phyloP scores from a whole-genome alignment of 345 rosid species.

The Punica granatum region DNA sequence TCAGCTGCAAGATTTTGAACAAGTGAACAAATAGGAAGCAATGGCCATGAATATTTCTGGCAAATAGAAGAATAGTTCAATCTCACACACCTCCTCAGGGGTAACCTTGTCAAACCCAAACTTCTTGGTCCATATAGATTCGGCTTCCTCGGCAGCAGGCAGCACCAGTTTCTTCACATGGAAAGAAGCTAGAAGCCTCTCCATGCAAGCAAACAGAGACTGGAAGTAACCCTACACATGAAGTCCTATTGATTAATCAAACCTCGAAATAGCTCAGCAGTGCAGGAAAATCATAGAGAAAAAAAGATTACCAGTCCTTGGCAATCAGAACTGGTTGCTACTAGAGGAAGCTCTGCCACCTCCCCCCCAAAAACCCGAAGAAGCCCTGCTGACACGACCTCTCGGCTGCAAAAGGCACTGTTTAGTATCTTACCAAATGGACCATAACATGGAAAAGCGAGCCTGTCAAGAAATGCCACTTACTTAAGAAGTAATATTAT shows the following conservation, averaged over 20 bases:
- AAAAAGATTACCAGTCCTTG: conserved; percentile 57
- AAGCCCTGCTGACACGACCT: conserved; percentile 68
- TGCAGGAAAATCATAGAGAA: background rate
- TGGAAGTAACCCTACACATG: conserved; percentile 78
- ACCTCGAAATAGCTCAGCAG: background rate
- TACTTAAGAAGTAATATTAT: conserved; percentile 77
- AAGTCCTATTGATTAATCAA: background rate
- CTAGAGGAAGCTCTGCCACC: conserved; percentile 88
- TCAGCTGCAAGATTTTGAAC: conserved; percentile 22
- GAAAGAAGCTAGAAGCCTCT: conserved; percentile 59
- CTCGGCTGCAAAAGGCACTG: conserved; percentile 46
- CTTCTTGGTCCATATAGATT: conserved; percentile 81
- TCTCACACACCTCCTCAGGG: conserved; percentile 44
- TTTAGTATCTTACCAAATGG: conserved; percentile 5
- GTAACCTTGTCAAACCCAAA: conserved; percentile 63
- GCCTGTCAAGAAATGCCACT: conserved; percentile 17
- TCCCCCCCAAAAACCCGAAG: conserved; percentile 76
- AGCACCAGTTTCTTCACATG: conserved; percentile 62
- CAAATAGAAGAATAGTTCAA: background rate
- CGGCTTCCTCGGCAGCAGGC: conserved; percentile 88
- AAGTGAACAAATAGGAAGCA: background rate
- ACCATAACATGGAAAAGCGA: background rate
- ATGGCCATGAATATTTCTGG: background rate
- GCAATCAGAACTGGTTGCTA: conserved; percentile 57
- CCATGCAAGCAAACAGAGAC: conserved; percentile 60